Evolutionary conservation across 768 basidiomycete genomes (phyloP), one percentile per base, ranked within the genome.

Genomic region (Amanita pseudoporphyria): DNA sequence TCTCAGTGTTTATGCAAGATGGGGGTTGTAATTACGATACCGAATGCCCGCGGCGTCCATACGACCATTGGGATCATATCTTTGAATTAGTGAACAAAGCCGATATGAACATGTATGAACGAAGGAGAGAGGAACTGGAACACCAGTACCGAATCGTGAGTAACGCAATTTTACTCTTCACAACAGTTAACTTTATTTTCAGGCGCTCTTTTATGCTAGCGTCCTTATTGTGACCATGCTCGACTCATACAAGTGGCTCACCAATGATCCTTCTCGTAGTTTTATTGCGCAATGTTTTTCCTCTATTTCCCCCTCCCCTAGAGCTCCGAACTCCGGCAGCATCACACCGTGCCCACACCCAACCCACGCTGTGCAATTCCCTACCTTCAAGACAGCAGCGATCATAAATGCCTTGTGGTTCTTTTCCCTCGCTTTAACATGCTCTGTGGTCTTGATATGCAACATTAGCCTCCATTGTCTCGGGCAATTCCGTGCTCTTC

Each of bases 231-330:
- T 18, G 16, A 9, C 30, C 18, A 5, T 40, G 3, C 2, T 31
- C 4, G 47, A 48, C 28, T 48, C 47, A 16, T 40, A 48, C 10
- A 48, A 40, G 12, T 40, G 37, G 47, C n/a, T 48, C 24, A 45
- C 44, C 19, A 1, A n/a, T 1, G 12, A 21, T 6, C 9, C 16
- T 14, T 0, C 14, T 24, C 7, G 16, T 18, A 48, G 47, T 26
- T 2, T 30, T 28, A 48, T 48, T 18, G 26, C 19, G 13, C 26
- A 19, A 9, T 21, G 12, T 16, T 10, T 30, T 39, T 22, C 16
- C n/a, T 19, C 5, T 2, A 26, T 5, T 5, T 40, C 19, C 16
- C n/a, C 39, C 19, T 3, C 3, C 14, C 42, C 21, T 6, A 12
- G n/a, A n/a, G n/a, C 38, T 10, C 19, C 3, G 9, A 10, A 21